Evolutionary conservation across 495 filamentous ascomycete genomes (phyloP).

Genomic region (Aspergillus carlsbadensis): DNA sequence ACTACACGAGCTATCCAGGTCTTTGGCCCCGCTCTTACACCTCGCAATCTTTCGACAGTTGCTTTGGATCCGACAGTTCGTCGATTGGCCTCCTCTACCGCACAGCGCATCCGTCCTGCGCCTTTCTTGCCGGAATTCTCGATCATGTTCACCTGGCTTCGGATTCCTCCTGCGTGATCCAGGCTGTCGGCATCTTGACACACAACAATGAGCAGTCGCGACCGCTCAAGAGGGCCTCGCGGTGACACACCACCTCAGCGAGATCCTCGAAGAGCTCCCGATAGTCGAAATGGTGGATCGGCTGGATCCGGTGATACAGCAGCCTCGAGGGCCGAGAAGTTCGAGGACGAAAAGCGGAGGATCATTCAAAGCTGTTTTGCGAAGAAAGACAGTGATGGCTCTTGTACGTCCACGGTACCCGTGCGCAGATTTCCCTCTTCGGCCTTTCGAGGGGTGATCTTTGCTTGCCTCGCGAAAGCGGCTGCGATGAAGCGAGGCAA

Average conservation of each 20-base stretch:
- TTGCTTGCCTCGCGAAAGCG: too few species aligned
- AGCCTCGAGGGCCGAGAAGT: conserved; percentile 77
- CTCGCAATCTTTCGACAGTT: not conserved
- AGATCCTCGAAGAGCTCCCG: conserved; percentile 34
- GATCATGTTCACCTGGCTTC: conserved; percentile 42
- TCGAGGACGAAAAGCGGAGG: conserved; percentile 92
- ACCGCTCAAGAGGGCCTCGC: conserved; percentile 33
- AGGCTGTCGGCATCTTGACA: conserved; percentile 22
- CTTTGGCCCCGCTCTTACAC: not conserved
- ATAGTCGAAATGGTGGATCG: conserved; percentile 30
- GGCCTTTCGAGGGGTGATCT: not conserved
- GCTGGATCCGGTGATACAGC: conserved; percentile 28
- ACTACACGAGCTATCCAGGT: not conserved
- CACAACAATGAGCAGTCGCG: conserved; percentile 38
- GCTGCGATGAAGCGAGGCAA: too few species aligned
- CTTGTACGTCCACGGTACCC: conserved; percentile 53
- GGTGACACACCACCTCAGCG: conserved; percentile 28
- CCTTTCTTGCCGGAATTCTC: conserved; percentile 21
- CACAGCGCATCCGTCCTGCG: conserved; percentile 14
- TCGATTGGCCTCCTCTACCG: not conserved
- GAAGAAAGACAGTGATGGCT: conserved; percentile 81
- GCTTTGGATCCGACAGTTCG: not conserved
- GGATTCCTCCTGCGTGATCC: conserved; percentile 28
- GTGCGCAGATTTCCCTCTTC: not conserved
- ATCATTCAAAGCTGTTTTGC: conserved; percentile 90